Evolutionary conservation across 1,284 basidiomycete species (phyloP).

Genomic region (Ceratobasidium sp.): DNA sequence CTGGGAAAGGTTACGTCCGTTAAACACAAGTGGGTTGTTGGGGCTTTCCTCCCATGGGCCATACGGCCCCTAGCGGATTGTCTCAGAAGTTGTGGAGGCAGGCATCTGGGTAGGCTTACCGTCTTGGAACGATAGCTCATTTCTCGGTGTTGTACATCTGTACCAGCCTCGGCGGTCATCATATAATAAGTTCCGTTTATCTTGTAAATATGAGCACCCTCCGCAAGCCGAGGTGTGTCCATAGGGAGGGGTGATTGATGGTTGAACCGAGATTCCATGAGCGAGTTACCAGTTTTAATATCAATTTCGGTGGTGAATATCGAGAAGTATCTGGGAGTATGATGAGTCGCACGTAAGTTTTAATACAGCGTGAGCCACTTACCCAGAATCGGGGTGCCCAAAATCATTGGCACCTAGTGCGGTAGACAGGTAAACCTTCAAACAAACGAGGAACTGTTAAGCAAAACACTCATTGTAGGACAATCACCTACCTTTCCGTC

Average conservation of each 20-base stretch:
- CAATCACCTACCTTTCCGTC: conserved; percentile 37
- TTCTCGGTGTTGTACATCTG: conserved; percentile 43
- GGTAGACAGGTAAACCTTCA: conserved; percentile 43
- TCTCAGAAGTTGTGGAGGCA: background rate
- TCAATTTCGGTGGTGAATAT: conserved; percentile 50
- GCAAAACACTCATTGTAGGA: background rate
- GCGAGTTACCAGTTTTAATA: conserved; percentile 48
- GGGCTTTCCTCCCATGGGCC: conserved; percentile 48
- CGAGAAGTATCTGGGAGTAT: conserved; percentile 40
- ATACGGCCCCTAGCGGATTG: conserved; percentile 12
- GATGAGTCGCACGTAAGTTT: background rate
- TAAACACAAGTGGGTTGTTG: conserved; percentile 48
- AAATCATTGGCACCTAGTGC: conserved; percentile 34
- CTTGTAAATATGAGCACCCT: conserved; percentile 48
- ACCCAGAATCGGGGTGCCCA: conserved; percentile 46
- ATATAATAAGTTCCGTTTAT: conserved; percentile 46
- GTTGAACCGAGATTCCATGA: conserved; percentile 44
- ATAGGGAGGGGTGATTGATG: conserved; percentile 37
- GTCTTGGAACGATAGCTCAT: conserved; percentile 45
- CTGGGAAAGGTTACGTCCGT: conserved; percentile 46
- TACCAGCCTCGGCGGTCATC: conserved; percentile 48
- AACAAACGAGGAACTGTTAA: background rate
- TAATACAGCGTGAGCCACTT: background rate
- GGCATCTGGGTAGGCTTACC: background rate
- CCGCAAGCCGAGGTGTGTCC: conserved; percentile 44